Conservation (phyloP, 805 yeast genomes). For the Wickerhamiella kurtzmanii region DNA sequence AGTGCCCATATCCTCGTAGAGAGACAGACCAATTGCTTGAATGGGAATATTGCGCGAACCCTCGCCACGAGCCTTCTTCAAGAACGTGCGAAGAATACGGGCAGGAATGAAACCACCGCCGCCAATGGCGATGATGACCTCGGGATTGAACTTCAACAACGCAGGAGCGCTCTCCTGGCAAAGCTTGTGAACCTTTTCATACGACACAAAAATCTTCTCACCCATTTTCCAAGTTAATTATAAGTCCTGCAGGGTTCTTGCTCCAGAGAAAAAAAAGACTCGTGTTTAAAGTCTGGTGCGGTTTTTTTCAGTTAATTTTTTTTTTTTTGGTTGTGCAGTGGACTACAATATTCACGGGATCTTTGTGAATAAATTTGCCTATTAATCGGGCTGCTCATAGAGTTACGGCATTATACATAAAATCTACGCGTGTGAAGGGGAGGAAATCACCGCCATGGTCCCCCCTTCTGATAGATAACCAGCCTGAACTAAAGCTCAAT, state of each 20-base stretch:
- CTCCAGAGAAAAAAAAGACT: too few relatives aligned
- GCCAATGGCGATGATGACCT: slow-evolving; percentile 83
- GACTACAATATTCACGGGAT: too few relatives aligned
- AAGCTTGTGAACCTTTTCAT: slow-evolving; percentile 69
- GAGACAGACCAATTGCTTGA: slow-evolving; percentile 85
- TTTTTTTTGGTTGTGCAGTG: too few relatives aligned
- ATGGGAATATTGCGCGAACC: slow-evolving; percentile 71
- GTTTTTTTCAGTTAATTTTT: too few relatives aligned
- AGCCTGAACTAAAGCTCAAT: too few relatives aligned
- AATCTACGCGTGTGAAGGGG: too few relatives aligned
- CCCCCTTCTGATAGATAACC: too few relatives aligned
- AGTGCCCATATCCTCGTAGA: slow-evolving; percentile 67
- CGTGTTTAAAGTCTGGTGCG: too few relatives aligned
- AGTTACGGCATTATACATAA: too few relatives aligned
- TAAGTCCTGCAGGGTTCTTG: too few relatives aligned
- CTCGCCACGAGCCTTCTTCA: slow-evolving; percentile 39
- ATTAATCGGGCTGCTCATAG: too few relatives aligned
- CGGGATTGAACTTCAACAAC: slow-evolving; percentile 59
- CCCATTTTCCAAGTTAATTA: background rate
- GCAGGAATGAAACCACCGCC: slow-evolving; percentile 99
- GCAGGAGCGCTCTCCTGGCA: slow-evolving; percentile 54
- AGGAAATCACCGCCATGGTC: too few relatives aligned
- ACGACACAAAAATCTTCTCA: slow-evolving; percentile 45
- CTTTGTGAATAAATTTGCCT: background rate
- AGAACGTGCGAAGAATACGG: slow-evolving; percentile 82